Conservation (phyloP, 2,329 filamentous ascomycete species). For the Talaromyces sp. region DNA sequence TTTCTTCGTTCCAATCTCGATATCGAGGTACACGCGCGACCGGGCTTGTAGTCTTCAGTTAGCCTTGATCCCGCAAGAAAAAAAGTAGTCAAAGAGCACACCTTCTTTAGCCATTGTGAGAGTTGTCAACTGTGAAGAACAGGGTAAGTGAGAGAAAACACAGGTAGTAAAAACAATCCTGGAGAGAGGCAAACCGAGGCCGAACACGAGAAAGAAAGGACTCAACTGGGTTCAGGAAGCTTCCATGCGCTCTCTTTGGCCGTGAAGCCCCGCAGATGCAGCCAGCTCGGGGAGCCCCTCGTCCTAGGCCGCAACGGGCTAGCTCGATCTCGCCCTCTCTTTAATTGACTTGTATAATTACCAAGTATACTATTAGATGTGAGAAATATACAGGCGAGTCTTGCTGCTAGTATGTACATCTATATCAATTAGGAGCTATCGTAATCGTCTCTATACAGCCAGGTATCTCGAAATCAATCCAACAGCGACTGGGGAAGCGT, state of each 20-base stretch:
- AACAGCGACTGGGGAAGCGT: slow-evolving; percentile 19
- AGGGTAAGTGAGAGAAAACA: not conserved
- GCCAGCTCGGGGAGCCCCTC: not conserved
- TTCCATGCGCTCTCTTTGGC: slow-evolving; percentile 10
- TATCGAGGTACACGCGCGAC: slow-evolving; percentile 87
- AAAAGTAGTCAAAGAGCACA: not conserved
- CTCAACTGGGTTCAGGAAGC: slow-evolving; percentile 10
- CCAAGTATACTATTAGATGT: too few relatives aligned
- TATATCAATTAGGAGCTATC: not conserved
- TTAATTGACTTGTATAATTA: not conserved
- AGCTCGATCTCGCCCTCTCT: not conserved
- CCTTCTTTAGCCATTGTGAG: slow-evolving; percentile 5
- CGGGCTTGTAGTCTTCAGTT: slow-evolving; percentile 42
- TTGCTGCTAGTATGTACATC: not conserved
- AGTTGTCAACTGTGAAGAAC: not conserved
- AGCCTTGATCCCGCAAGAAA: not conserved
- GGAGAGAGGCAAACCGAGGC: not conserved
- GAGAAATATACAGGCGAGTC: not conserved
- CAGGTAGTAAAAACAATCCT: not conserved
- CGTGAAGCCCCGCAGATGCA: slow-evolving; percentile 4
- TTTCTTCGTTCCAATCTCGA: slow-evolving; percentile 68
- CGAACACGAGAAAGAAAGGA: not conserved
- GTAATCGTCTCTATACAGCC: not conserved
- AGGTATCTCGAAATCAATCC: slow-evolving; percentile 12
- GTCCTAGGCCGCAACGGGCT: not conserved